A percentile compares a stretch with the other conserved stretches of the same genome.
phyloP scores from a whole-genome alignment of 768 basidiomycete genomes.

The Neoboletus magnificus region DNA sequence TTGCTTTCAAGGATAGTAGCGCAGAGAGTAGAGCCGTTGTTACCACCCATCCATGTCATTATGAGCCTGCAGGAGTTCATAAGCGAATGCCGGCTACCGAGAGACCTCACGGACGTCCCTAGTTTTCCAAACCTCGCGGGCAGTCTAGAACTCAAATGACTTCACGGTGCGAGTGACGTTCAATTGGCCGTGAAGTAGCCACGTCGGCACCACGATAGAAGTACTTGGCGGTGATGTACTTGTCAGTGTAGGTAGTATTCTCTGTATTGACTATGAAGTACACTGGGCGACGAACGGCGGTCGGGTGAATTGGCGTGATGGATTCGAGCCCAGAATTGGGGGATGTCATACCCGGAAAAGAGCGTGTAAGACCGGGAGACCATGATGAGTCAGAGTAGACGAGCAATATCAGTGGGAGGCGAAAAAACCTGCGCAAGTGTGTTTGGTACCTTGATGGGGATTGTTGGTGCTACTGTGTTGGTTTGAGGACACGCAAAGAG shows the following conservation, averaged over 20 bases:
- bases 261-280: constrained; percentile 79
- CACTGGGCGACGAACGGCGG: constrained; percentile 73
- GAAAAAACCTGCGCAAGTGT: constrained; percentile 70
- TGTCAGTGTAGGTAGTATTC: constrained; percentile 76
- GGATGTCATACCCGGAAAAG: constrained; percentile 68
- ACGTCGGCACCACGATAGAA: constrained; percentile 76
- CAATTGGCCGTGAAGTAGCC: constrained; percentile 69
- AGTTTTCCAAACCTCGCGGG: constrained; percentile 81
- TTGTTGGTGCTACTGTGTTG: constrained; percentile 88
- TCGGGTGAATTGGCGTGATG: constrained; percentile 74
- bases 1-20: constrained; percentile 96
- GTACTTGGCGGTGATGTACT: constrained; percentile 81
- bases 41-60: constrained; percentile 96
- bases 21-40: constrained; percentile 92
- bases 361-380: constrained; percentile 40
- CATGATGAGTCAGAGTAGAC: constrained; percentile 40
- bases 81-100: constrained; percentile 4
- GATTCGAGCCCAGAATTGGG: constrained; percentile 72
- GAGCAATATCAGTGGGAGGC: constrained; percentile 39
- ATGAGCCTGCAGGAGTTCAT: constrained; percentile 58
- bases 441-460: constrained; percentile 81
- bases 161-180: constrained; percentile 75
- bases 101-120: constrained; percentile 57
- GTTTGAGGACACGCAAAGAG: constrained; percentile 92
- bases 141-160: constrained; percentile 88